Percentiles rank a stretch among this genome's conserved stretches.
Conservation (phyloP, 257 asterid genomes). For the Haberlea rhodopensis region DNA sequence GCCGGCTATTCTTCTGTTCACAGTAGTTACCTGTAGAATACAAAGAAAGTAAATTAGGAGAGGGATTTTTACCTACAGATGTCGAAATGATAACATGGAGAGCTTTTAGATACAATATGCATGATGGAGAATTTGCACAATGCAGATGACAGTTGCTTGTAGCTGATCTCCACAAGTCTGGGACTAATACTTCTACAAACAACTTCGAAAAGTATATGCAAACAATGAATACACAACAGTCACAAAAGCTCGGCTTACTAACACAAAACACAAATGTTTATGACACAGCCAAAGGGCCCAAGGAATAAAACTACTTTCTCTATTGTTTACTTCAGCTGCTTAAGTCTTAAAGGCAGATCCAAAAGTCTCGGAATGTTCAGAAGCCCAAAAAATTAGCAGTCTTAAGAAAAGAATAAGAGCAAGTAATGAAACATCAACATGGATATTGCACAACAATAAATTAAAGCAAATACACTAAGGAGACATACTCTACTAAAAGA, state of each 20-base stretch:
- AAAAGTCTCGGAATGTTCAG: neutral
- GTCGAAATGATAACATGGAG: no score
- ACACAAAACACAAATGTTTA: neutral
- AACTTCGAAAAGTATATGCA: neutral
- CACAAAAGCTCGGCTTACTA: neutral
- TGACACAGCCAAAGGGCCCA: neutral
- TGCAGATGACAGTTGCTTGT: neutral
- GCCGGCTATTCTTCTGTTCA: conserved; percentile 45
- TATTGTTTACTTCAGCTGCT: neutral
- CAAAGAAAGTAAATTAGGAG: conserved; percentile 22
- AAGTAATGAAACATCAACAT: no score
- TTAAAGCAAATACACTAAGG: no score
- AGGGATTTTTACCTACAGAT: conserved; percentile 9
- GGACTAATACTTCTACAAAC: neutral
- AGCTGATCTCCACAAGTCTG: neutral
- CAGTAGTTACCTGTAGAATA: conserved; percentile 55
- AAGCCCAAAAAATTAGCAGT: neutral
- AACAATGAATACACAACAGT: neutral
- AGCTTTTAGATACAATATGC: no score
- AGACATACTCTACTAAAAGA: no score
- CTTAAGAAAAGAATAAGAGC: conserved; percentile 1
- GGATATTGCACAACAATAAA: no score
- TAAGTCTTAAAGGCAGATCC: conserved; percentile 1
- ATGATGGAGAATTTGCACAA: neutral
- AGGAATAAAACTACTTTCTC: neutral